Base-by-base conservation (phyloP, 805 yeast species). In the Kodamaea neixiangensis region DNA sequence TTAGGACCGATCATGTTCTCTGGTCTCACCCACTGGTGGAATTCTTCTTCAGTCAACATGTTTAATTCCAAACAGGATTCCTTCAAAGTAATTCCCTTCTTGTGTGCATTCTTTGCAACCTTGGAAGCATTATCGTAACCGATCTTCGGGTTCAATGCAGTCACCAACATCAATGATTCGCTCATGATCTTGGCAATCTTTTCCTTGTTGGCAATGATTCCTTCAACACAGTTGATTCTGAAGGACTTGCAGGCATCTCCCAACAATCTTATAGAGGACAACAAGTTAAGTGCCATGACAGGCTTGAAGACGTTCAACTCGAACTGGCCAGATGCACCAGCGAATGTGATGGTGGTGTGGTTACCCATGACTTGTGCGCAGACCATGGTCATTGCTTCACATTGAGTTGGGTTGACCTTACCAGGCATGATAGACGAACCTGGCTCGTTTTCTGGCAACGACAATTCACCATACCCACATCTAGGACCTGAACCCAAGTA, bases 401-500 rank as follows among this genome's bases (percentile, higher is more conserved):
- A 65, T 57, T 69, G 75, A 29, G 75, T 69, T 22, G 75, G 75
- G 61, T 69, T 69, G 51, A 69, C 75, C 60, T 69, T 69, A 35
- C 75, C 75, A 6, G 75, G 75, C 75, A 69, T 69, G 52, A 69
- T 69, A n/a, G 72, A 67, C 50, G 73, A 69, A 46, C 75, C 75
- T 7, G 75, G 75, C 53, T 69, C 75, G 54, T 69, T 69, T 54
- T 68, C 73, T 13, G 75, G 75, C 54, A 69, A 63, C 15, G 69
- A 56, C 57, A 69, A 66, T 57, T 69, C 75, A 7, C 75, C 75
- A 59, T 69, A 69, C 15, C 75, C 75, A 56, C 75, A 69, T 59
- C 75, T 62, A 29, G 75, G 75, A 44, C 75, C 75, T 7, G 71
- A 66, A 19, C 75, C 75, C 56, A 69, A 63, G 64, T 69, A 69